Conservation (phyloP, 305 asterid genomes). For the Salvia sclarea region DNA sequence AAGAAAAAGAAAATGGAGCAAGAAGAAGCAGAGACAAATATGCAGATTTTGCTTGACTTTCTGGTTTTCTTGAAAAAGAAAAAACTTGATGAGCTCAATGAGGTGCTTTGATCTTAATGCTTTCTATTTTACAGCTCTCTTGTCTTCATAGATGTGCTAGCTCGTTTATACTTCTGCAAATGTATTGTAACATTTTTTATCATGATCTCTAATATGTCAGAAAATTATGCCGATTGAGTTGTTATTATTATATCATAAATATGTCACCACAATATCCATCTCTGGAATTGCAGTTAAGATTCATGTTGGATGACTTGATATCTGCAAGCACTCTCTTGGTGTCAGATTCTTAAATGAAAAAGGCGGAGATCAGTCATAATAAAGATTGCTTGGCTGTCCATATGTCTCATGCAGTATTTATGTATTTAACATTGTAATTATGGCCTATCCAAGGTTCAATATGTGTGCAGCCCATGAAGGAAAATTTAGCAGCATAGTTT, state of each 20-base stretch:
- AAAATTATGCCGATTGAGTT: background rate
- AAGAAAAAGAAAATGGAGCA: constrained; percentile 90
- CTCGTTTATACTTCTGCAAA: constrained; percentile 1
- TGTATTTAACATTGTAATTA: background rate
- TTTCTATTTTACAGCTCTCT: constrained; percentile 14
- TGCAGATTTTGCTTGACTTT: constrained; percentile 73
- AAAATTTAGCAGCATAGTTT: background rate
- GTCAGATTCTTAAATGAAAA: background rate
- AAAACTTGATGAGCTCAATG: constrained; percentile 78
- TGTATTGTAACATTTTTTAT: background rate
- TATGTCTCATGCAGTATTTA: background rate
- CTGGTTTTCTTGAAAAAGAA: constrained; percentile 67
- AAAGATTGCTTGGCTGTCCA: background rate
- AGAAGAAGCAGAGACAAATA: constrained; percentile 84
- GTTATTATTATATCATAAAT: background rate
- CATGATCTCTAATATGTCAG: background rate
- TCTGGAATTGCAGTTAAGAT: constrained; percentile 9
- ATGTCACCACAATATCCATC: background rate
- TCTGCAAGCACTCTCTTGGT: background rate
- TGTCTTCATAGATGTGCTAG: background rate
- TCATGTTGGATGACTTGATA: background rate
- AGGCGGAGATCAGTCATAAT: background rate
- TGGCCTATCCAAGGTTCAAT: constrained; percentile 3
- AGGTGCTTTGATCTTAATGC: constrained; percentile 54
- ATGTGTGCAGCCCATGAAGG: constrained; percentile 1